Conservation (phyloP, 2,329 filamentous ascomycete genomes). For the Sphaerulina musiva region DNA sequence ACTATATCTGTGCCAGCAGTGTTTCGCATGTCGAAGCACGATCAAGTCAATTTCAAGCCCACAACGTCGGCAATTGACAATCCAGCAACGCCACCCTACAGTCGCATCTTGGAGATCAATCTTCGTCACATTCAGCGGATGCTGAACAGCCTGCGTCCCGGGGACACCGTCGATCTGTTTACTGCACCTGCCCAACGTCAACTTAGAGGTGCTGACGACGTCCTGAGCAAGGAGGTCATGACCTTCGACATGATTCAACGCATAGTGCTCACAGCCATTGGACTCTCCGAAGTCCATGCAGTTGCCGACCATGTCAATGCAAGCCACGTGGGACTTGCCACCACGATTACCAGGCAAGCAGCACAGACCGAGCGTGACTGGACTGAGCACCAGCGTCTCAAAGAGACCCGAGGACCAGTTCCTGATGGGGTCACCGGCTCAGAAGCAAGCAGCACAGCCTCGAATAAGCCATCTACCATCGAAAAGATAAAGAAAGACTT, state of each 20-base stretch:
- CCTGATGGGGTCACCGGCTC: neutral
- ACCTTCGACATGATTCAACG: conserved; percentile 53
- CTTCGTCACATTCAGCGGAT: conserved; percentile 59
- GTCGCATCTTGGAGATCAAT: conserved; percentile 49
- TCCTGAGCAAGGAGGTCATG: conserved; percentile 50
- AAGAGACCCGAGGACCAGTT: conserved; percentile 2
- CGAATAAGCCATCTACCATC: conserved; percentile 25
- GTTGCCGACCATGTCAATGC: conserved; percentile 28
- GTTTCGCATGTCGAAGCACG: conserved; percentile 26
- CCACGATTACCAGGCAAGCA: conserved; percentile 19
- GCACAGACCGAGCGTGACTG: conserved; percentile 18
- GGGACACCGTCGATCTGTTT: conserved; percentile 19
- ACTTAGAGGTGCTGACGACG: conserved; percentile 30
- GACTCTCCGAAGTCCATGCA: conserved; percentile 40
- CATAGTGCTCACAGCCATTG: conserved; percentile 49
- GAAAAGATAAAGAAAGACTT: conserved; percentile 51
- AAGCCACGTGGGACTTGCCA: conserved; percentile 34
- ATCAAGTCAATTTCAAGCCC: conserved; percentile 13
- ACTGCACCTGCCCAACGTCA: conserved; percentile 16
- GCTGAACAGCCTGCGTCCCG: conserved; percentile 45
- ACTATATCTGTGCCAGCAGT: conserved; percentile 51
- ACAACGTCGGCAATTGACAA: conserved; percentile 6
- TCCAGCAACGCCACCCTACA: conserved; percentile 16
- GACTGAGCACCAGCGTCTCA: conserved; percentile 9
- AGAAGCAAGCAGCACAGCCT: neutral